These are phyloP conservation scores for Candida gorgasii DNA, from an alignment of 805 yeast species.

Conservation along the genomic window DNA sequence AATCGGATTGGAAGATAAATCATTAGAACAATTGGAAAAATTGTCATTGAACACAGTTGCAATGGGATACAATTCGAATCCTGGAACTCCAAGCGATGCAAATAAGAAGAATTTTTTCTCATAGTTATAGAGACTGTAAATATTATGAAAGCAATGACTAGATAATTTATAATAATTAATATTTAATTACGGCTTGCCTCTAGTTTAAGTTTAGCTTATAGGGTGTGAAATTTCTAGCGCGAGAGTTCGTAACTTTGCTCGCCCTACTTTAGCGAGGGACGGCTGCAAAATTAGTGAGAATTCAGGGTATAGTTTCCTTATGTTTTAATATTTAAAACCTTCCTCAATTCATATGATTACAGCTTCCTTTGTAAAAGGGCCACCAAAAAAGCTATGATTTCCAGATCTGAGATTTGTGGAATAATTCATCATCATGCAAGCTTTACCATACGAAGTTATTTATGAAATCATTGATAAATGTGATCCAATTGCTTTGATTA, in stretches of 20 bases:
- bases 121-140: slow-evolving; percentile 6
- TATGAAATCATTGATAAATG: slow-evolving; percentile 2
- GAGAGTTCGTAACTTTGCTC: no score
- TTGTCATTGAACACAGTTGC: slow-evolving; percentile 48
- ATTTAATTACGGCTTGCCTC: no score
- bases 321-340: no score
- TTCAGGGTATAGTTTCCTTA: no score
- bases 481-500: not conserved
- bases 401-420: not conserved
- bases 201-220: no score
- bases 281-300: slow-evolving; percentile 2
- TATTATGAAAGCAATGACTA: slow-evolving; percentile 7
- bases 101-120: slow-evolving; percentile 10
- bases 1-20: slow-evolving; percentile 12
- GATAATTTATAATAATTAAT: slow-evolving; percentile 7
- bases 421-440: not conserved
- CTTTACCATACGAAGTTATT: not conserved
- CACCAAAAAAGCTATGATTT: not conserved
- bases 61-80: slow-evolving; percentile 45
- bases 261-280: not conserved
- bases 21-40: slow-evolving; percentile 40
- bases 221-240: no score
- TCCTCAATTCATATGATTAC: not conserved
- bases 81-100: slow-evolving; percentile 32
- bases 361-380: not conserved